A percentile compares a stretch with the other conserved stretches of the same genome.
These are phyloP conservation scores for Platismatia glauca DNA, from an alignment of 495 filamentous ascomycete species.

Conservation along the genomic window DNA sequence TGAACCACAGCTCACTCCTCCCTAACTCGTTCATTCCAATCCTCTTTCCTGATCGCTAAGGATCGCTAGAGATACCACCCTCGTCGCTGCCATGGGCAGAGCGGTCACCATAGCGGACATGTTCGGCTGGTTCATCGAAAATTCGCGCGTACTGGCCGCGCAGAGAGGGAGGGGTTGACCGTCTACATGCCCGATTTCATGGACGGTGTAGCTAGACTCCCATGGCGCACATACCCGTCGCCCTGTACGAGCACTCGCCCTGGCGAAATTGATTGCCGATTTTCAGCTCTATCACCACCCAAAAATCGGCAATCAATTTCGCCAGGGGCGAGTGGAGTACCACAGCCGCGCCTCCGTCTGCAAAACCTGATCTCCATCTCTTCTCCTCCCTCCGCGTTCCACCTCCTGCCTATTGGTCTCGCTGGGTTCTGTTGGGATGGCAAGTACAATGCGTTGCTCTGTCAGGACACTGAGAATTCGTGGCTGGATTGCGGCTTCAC, in stretches of 20 bases:
- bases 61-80: constrained; percentile 20
- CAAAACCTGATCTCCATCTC: constrained; percentile 39
- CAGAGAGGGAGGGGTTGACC: constrained; percentile 36
- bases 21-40: background rate
- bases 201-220: constrained; percentile 41
- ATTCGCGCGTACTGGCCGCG: constrained; percentile 45
- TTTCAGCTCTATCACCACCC: too few relatives aligned
- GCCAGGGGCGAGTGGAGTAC: too few relatives aligned
- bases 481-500: constrained; percentile 47
- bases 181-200: constrained; percentile 55
- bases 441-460: constrained; percentile 35
- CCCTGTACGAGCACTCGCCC: too few relatives aligned
- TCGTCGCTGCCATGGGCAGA: constrained; percentile 33
- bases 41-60: background rate
- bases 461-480: constrained; percentile 25
- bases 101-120: constrained; percentile 49
- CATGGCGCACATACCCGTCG: background rate
- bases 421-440: constrained; percentile 58
- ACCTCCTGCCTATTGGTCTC: constrained; percentile 32
- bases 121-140: constrained; percentile 50
- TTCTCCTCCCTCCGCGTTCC: constrained; percentile 35
- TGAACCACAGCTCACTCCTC: too few relatives aligned
- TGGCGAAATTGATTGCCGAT: too few relatives aligned
- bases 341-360: constrained; percentile 20
- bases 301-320: too few relatives aligned